These are phyloP conservation scores for Microascus cirrosus DNA, from an alignment of 2,329 filamentous ascomycete genomes.

Conservation along the genomic window DNA sequence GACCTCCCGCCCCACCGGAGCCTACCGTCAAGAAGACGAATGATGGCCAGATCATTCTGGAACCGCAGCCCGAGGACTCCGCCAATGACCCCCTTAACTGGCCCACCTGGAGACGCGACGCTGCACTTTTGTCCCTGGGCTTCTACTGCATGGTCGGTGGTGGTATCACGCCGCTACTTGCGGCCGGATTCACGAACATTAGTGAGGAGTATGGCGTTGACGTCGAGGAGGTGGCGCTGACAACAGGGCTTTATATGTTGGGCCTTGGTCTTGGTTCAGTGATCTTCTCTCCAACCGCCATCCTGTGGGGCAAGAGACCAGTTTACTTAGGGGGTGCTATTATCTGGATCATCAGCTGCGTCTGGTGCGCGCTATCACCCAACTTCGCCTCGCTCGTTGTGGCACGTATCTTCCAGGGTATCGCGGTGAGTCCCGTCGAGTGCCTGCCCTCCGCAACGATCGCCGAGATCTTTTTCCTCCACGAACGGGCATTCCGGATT, in stretches of 20 bases:
- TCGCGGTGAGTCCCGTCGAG: constrained; percentile 83
- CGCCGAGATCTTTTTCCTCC: constrained; percentile 91
- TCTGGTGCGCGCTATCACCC: constrained; percentile 83
- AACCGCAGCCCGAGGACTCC: constrained; percentile 86
- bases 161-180: constrained; percentile 82
- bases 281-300: constrained; percentile 79
- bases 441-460: constrained; percentile 89
- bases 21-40: constrained; percentile 53
- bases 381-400: constrained; percentile 69
- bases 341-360: constrained; percentile 62
- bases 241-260: constrained; percentile 90
- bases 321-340: constrained; percentile 73
- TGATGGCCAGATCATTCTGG: constrained; percentile 75
- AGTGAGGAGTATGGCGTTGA: constrained; percentile 53
- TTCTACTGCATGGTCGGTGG: constrained; percentile 91
- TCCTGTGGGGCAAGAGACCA: constrained; percentile 80
- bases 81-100: constrained; percentile 89
- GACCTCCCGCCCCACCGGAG: not conserved
- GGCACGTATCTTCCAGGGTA: constrained; percentile 76
- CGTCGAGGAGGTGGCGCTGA: constrained; percentile 67
- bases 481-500: constrained; percentile 84
- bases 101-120: constrained; percentile 70
- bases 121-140: constrained; percentile 69
- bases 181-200: constrained; percentile 80
- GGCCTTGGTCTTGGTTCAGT: constrained; percentile 79